Evolutionary conservation across 1,284 basidiomycete genomes (phyloP), one percentile per base, ranked within the genome.

Genomic region (Somion occarium): DNA sequence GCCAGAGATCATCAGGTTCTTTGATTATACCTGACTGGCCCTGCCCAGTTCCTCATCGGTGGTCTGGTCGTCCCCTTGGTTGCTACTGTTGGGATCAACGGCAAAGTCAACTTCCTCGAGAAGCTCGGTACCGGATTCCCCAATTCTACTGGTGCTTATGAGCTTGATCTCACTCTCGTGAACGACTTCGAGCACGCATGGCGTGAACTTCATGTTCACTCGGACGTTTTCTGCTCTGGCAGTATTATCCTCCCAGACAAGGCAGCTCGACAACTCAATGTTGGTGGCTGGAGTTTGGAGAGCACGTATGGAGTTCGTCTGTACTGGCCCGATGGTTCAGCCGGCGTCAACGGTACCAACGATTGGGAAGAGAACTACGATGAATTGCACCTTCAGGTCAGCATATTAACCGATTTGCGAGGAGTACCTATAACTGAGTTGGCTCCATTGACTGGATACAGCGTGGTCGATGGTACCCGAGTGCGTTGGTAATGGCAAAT

Each of bases 211-310:
- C 80, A 88, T 56, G 69, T 88, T 59, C 74, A 86, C 65, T 73
- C 82, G 3, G 84, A 89, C 56, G 84, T 89, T 25, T 90, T 90
- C 72, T 89, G 87, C 62, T 79, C 87, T 2, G 88, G 69, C n/a
- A 78, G 78, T 44, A 69, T 90, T 27, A 76, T 85, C 38, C 75
- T 90, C 25, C 88, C 88, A 0, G 87, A 89, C 60, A 84, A 82
- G 57, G 81, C 69, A 19, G 87, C 72, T 1, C 74, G 87, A 42
- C 76, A 81, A 55, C 73, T 89, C 62, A 85, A 87, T 51, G 74
- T 90, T 38, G 87, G 86, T 45, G 87, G 86, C 34, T 80, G 78
- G 78, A 77, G 77, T 26, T 67, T 80, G 44, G 68, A 78, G 1
- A 87, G 85, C 13, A 85, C 82, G 5, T 84, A 69, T 50, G 87